Base-by-base conservation (phyloP, 257 asterid genomes). In the Fraxinus pennsylvanica region DNA sequence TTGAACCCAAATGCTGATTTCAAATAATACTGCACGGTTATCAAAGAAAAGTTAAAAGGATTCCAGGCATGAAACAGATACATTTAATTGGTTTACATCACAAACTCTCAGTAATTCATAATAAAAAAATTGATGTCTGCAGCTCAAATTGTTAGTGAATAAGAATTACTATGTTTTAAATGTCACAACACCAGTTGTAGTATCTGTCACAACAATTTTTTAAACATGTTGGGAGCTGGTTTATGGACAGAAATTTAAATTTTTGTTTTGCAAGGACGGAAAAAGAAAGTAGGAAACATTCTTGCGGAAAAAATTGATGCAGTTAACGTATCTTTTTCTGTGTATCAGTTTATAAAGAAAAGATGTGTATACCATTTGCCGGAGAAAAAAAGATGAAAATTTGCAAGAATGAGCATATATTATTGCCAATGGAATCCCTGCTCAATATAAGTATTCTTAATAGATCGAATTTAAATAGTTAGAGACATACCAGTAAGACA, bases 1-100 rank as follows among this genome's bases (percentile, higher is more conserved):
- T 90, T 76, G 82, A 92, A 94, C 70, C 99, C 98, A 78, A 94
- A 94, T 39, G 76, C 92, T 72, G 98, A 88, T 86, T 94, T 94
- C 89, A 94, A 76, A 82, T 92, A 94, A 84, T 92, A 92, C 99
- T 94, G 96, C 85, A 87, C 67, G 74, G 43, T 68, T 15, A 81
- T 22, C 19, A 21, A 81, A 61, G 57, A 77, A 79, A 15, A 77
- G 68, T 72, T 76, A 71, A 70, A 74, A 4, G 78, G 63, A 74
- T 72, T 32, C 59, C 19, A 32, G 32, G 71, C 71, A 82, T 71
- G 80, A 69, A 6, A 43, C 65, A 54, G 9, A 19, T 63, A 21
- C 12, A 71, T 81, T 63, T 41, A 45, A 32, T 36, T 67, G 61
- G 41, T 47, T 82, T 25, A 5, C 30, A 79, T 61, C 35, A 21